Evolutionary conservation across 1,284 basidiomycete species (phyloP), one percentile per base, ranked within the genome.

Genomic region (Calocybe gambosa): DNA sequence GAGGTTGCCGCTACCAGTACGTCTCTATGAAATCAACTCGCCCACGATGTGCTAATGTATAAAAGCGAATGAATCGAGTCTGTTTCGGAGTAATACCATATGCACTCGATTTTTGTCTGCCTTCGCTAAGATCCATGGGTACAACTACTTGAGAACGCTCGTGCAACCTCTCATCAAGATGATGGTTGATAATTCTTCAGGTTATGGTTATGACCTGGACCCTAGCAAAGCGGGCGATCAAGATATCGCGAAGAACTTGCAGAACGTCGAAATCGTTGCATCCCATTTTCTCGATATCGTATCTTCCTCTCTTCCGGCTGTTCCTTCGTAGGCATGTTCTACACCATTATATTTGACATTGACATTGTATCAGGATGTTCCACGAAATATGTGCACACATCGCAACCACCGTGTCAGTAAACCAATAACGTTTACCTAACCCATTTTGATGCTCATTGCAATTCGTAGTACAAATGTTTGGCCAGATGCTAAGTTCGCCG

Each of bases 381-480:
- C 84, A 88, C 8, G 92, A 93, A 60, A 78, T 95, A 26, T 93
- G 89, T 57, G 78, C 84, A 26, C 87, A 93, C 62, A 88, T 95
- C 37, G 84, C 83, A 47, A 81, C 80, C 54, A 75, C 78, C 26
- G 89, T 94, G 78, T 92, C 75, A 61, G 88, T 74, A 36, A 38
- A 43, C 29, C 29, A 49, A 21, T 21, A 5, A 15, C 21, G 5
- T 20, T 10, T 10, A 43, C 33, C 50, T 18, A 44, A 29, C 33
- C 47, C 44, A 48, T 4, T 23, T 23, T 7, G 7, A 23, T 23
- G 7, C 21, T 23, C 21, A 23, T 23, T 23, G 21, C 21, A 7
- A 51, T 29, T 36, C 35, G 42, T 10, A 83, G 82, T 3, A 67
- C 70, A 47, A 76, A 79, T 44, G 72, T 82, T 2, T 93, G 88